Evolutionary conservation across 495 filamentous ascomycete species (phyloP).

Genomic region (Sabuloglossum arenarium): DNA sequence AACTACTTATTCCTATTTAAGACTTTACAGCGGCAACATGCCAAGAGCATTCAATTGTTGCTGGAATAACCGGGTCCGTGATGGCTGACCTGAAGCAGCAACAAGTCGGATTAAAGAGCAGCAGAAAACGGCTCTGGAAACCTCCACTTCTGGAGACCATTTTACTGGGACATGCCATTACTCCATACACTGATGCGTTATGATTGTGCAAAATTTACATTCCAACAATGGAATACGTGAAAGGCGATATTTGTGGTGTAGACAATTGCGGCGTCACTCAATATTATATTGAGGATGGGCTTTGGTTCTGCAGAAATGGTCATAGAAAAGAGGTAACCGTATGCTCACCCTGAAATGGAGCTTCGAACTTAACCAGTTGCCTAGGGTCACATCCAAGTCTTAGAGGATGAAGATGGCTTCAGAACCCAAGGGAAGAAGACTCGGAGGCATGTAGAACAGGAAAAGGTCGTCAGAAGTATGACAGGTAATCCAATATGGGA

Average conservation of each 20-base stretch:
- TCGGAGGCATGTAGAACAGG: constrained; percentile 29
- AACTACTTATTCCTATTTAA: too few species aligned
- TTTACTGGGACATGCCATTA: too few species aligned
- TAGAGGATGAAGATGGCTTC: constrained; percentile 55
- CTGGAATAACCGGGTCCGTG: too few species aligned
- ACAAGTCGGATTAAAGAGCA: too few species aligned
- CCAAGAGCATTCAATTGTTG: too few species aligned
- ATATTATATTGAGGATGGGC: constrained; percentile 43
- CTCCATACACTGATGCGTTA: too few species aligned
- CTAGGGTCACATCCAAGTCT: constrained; percentile 30
- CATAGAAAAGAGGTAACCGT: constrained; percentile 37
- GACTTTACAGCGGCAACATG: too few species aligned
- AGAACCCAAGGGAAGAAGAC: constrained; percentile 39
- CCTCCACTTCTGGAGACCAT: too few species aligned
- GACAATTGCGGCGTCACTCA: constrained; percentile 40
- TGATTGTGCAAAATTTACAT: too few species aligned
- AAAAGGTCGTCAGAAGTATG: constrained; percentile 29
- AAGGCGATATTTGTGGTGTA: constrained; percentile 36
- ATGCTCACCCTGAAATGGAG: constrained; percentile 9
- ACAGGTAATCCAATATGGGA: neutral
- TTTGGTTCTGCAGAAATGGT: constrained; percentile 42
- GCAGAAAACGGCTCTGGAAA: too few species aligned
- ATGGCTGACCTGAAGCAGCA: too few species aligned
- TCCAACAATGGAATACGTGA: constrained; percentile 29
- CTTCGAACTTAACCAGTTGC: constrained; percentile 13